These are phyloP conservation scores for Fimicolochytrium jonesii DNA, from an alignment of 192 early-diverging fungal genomes.

Conservation along the genomic window DNA sequence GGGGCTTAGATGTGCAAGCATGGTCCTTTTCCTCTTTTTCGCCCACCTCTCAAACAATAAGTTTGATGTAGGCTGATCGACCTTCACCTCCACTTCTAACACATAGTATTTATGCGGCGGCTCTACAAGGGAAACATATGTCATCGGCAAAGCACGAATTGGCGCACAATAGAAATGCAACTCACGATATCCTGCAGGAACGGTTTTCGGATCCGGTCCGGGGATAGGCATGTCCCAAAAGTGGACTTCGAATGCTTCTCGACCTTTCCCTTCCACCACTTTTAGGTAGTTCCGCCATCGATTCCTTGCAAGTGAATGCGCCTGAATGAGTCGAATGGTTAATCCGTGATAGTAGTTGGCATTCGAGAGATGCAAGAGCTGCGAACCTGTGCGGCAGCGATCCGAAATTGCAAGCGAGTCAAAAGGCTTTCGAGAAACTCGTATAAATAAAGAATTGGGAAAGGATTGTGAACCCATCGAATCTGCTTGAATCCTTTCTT, in stretches of 20 bases:
- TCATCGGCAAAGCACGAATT: neutral
- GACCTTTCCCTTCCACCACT: neutral
- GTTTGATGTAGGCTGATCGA: neutral
- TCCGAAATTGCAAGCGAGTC: neutral
- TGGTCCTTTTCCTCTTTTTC: neutral
- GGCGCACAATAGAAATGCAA: neutral
- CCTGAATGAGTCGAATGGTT: no score
- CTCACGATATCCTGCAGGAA: conserved; percentile 15
- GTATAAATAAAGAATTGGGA: conserved; percentile 11
- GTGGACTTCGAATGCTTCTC: neutral
- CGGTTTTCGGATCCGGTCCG: conserved; percentile 17
- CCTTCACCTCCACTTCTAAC: conserved; percentile 13
- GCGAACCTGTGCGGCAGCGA: conserved; percentile 6
- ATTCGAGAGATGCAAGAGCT: no score
- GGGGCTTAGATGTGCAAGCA: neutral
- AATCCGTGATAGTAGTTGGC: no score
- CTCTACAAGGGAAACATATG: neutral
- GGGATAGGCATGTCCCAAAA: conserved; percentile 14
- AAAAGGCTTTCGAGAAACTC: conserved; percentile 8
- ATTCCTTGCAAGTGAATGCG: neutral
- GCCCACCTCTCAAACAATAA: conserved; percentile 8
- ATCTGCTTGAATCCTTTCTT: no score
- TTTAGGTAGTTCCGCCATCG: conserved; percentile 8
- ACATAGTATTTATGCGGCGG: conserved; percentile 4
- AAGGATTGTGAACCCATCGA: conserved; percentile 16